phyloP scores from a whole-genome alignment of 1,284 basidiomycete species.

The Pseudozyma pruni region DNA sequence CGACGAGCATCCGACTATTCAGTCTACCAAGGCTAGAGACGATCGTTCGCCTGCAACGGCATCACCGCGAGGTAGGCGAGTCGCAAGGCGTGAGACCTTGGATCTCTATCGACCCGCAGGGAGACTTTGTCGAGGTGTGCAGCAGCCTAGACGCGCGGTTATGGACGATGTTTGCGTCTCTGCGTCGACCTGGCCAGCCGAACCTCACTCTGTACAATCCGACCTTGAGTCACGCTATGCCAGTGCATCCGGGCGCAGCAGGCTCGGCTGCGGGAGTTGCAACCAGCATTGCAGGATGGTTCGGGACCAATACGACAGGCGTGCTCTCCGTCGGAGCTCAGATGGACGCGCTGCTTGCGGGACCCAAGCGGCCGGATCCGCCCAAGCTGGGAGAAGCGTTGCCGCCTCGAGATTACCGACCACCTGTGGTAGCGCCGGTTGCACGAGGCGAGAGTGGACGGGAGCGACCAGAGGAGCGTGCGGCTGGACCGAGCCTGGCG shows the following conservation, averaged over 20 bases:
- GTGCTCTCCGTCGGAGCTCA: constrained; percentile 49
- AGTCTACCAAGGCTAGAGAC: constrained; percentile 55
- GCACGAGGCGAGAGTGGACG: background rate
- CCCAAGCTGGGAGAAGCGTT: constrained; percentile 40
- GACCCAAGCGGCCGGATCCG: constrained; percentile 46
- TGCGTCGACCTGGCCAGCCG: constrained; percentile 53
- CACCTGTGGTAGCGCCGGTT: constrained; percentile 1
- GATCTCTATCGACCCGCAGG: constrained; percentile 49
- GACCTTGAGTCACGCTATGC: constrained; percentile 30
- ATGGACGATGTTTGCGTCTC: constrained; percentile 58
- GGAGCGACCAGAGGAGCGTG: constrained; percentile 1
- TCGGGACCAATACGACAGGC: constrained; percentile 50
- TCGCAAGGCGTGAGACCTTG: constrained; percentile 16
- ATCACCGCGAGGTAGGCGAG: constrained; percentile 50
- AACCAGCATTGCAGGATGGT: constrained; percentile 55
- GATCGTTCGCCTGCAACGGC: constrained; percentile 56
- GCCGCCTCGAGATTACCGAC: constrained; percentile 30
- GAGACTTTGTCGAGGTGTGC: constrained; percentile 60
- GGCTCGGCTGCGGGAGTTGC: constrained; percentile 53
- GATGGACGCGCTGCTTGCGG: constrained; percentile 52
- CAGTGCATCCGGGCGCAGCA: constrained; percentile 51
- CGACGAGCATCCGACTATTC: constrained; percentile 51
- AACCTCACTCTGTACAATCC: constrained; percentile 45
- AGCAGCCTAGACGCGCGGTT: constrained; percentile 59
- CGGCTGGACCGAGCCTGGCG: constrained; percentile 9